Evolutionary conservation across 2,329 filamentous ascomycete species (phyloP), one percentile per base, ranked within the genome.

Genomic region (Aspergillus niger): DNA sequence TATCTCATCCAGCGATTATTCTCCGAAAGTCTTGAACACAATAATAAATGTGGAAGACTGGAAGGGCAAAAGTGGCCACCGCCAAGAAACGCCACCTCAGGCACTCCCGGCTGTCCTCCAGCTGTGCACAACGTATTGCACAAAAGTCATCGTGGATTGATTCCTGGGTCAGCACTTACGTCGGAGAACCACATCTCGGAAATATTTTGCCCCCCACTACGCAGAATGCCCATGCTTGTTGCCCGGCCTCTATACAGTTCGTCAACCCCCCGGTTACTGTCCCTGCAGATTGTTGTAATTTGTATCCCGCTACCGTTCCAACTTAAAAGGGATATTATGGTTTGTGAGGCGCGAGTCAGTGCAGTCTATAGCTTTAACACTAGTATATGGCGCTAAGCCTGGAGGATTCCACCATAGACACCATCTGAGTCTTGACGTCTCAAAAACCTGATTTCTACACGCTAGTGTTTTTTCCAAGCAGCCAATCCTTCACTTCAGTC

Each of bases 31-130:
- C 32, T 36, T 36, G 10, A 13, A 36, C 32, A 11, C 32, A 36
- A 36, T 26, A 26, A 26, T 36, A 51, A 32, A 32, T 22, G 30
- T 57, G 47, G 51, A 39, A 44, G 20, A 20, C 20, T 20, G 20
- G 20, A 20, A 44, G 32, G 32, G 32, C 32, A 36, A 36, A 28
- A 28, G 55, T 62, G 59, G 63, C 61, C 54, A 62, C 63, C 44
- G 63, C 63, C 63, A 65, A 65, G 63, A 44, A 63, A 59, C 63
- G 63, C 63, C 63, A 64, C 63, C 17, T 58, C 63, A 65, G 63
- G 63, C 55, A 59, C 60, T 58, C 55, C 50, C 52, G 52, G 57
- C 51, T 51, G 30, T 44, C 54, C 49, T 50, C 43, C 41, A 6
- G 10, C 41, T 11, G 20, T 22, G 17, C 20, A 44, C 41, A 8